Conservation (phyloP, 108 stramenopile species). For the Fistulifera solaris region DNA sequence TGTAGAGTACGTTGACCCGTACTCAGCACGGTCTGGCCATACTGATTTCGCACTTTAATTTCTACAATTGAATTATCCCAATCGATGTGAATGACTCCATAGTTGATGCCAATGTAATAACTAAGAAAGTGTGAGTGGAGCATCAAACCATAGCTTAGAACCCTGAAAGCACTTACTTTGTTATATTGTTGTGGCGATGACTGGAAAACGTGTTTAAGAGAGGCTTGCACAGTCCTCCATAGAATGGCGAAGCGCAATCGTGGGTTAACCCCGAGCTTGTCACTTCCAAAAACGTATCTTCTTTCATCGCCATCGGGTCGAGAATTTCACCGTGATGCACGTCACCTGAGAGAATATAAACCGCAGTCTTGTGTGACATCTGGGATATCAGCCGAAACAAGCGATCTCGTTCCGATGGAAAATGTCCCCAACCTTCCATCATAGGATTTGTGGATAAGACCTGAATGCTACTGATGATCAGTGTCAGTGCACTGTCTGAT, state of each 20-base stretch:
- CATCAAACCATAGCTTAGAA: too few species aligned
- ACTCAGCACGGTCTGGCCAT: constrained; percentile 17
- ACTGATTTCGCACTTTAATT: constrained; percentile 8
- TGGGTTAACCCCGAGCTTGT: constrained; percentile 86
- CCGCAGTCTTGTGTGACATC: constrained; percentile 8
- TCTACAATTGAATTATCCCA: constrained; percentile 20
- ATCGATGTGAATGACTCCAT: constrained; percentile 53
- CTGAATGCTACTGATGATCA: constrained; percentile 74
- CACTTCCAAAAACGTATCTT: constrained; percentile 53
- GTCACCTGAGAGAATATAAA: constrained; percentile 74
- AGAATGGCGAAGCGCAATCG: constrained; percentile 52
- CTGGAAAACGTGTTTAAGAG: constrained; percentile 42
- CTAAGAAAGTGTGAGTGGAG: too few species aligned
- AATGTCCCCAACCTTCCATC: constrained; percentile 86
- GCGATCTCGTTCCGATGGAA: constrained; percentile 52
- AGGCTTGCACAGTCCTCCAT: constrained; percentile 55
- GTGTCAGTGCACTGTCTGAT: constrained; percentile 31
- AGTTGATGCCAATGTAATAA: constrained; percentile 53
- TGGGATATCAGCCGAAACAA: constrained; percentile 41
- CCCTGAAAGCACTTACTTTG: constrained; percentile 1
- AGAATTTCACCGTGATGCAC: constrained; percentile 86
- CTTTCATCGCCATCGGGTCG: constrained; percentile 10
- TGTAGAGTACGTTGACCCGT: constrained; percentile 6
- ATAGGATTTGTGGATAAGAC: constrained; percentile 77
- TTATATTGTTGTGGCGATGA: constrained; percentile 6